Base-by-base conservation (phyloP, 1,139 yeast genomes). In the Taphrina deformans region DNA sequence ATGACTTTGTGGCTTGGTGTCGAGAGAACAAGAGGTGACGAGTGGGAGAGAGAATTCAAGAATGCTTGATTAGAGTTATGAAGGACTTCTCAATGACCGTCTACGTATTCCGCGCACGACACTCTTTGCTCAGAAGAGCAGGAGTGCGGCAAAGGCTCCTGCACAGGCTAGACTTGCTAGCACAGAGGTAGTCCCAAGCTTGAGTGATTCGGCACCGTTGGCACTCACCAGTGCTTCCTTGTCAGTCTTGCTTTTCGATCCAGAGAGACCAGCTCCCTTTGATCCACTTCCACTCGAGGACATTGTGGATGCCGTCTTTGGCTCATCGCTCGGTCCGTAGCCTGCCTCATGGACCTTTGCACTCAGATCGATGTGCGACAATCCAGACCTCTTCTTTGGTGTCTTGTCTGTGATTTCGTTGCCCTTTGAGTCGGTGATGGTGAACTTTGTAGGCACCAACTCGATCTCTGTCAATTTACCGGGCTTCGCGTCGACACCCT, bases 1-100 rank as follows among this genome's bases (percentile, higher is more conserved):
- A 92, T 73, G 92, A 86, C 68, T 93, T 83, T 73, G 87, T 89
- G 29, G 96, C 88, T 70, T 81, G 56, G 44, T 50, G 63, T 50
- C 41, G 48, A n/a, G 31, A 44, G 48, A 44, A 55, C n/a, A 16
- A 16, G 3, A 48, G 16, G 35, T 48, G 50, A 45, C 10, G 33
- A 10, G 10, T 29, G 6, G 33, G 33, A 29, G 10, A 29, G 33
- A 29, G 10, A 6, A 29, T 29, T 29, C n/a, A n/a, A 31, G 35
- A 31, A 31, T 31, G 9, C 35, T 38, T 9, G 18, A 38, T 38
- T 38, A 38, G 41, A 38, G 12, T 38, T 38, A 38, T 38, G 18
- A 38, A 38, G 16, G 18, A n/a, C 6, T n/a, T 38, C n/a, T 38
- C 6, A 10, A 29, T 29, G 33, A 29, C 33, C 10, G 10, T 10